Percentiles rank a stretch among this genome's conserved stretches.
These are phyloP conservation scores for Escovopsis sp. DNA, from an alignment of 2,329 filamentous ascomycete genomes.

Conservation along the genomic window DNA sequence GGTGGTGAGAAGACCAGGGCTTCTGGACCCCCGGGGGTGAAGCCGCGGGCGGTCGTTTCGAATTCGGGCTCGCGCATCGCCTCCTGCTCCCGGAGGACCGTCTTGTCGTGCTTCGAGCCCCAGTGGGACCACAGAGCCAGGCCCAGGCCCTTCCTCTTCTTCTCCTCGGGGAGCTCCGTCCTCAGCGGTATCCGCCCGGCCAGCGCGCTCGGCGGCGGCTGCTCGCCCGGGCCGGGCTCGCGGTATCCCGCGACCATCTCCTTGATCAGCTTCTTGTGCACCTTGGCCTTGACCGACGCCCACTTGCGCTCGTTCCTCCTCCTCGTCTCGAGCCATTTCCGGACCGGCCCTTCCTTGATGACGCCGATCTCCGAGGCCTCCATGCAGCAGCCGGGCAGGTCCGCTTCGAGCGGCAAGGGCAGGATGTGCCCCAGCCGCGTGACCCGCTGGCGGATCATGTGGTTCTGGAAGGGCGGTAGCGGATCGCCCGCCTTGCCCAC, in stretches of 20 bases:
- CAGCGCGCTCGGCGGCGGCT: conserved; percentile 70
- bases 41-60: conserved; percentile 11
- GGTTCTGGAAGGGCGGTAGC: conserved; percentile 60
- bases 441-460: conserved; percentile 88
- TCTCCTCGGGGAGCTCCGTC: conserved; percentile 28
- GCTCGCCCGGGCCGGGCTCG: conserved; percentile 54
- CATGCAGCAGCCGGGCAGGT: conserved; percentile 52
- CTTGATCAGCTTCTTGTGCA: conserved; percentile 59
- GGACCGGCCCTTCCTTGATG: conserved; percentile 64
- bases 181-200: conserved; percentile 48
- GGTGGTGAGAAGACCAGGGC: conserved; percentile 10
- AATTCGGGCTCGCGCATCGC: conserved; percentile 22
- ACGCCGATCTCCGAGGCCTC: conserved; percentile 54
- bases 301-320: conserved; percentile 60
- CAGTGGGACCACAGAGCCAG: conserved; percentile 74
- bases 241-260: conserved; percentile 61
- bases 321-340: conserved; percentile 70
- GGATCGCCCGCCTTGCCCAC: conserved; percentile 80
- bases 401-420: conserved; percentile 46
- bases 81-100: conserved; percentile 44
- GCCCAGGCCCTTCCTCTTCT: conserved; percentile 54
- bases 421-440: conserved; percentile 63
- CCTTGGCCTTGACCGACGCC: conserved; percentile 48
- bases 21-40: conserved; percentile 25
- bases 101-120: conserved; percentile 77